Conservation (phyloP, 2,329 filamentous ascomycete genomes). For the Cladosporium oxysporum region DNA sequence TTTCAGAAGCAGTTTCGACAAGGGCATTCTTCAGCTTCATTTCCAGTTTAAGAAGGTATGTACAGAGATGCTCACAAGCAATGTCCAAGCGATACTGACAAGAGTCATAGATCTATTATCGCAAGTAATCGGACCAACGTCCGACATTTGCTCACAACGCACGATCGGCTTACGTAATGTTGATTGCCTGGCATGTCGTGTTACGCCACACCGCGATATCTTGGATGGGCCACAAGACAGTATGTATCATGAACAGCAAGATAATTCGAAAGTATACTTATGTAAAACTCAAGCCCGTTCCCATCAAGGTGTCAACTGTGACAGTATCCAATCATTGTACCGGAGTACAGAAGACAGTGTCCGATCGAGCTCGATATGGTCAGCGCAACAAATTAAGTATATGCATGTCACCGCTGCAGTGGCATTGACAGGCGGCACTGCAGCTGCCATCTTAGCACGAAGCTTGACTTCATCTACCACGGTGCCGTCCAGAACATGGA, state of each 20-base stretch:
- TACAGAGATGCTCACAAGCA: not conserved
- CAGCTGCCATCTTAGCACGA: conserved; percentile 3
- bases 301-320: not conserved
- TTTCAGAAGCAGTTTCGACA: conserved; percentile 96
- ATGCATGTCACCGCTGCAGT: conserved; percentile 18
- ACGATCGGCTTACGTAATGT: not conserved
- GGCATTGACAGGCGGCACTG: conserved; percentile 19
- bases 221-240: not conserved
- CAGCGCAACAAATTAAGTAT: conserved; percentile 2
- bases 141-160: not conserved
- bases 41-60: conserved; percentile 97
- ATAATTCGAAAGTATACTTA: not conserved
- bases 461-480: not conserved
- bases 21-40: conserved; percentile 93
- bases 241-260: conserved; percentile 4
- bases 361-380: not conserved
- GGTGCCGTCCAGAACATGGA: conserved; percentile 12
- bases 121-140: conserved; percentile 38
- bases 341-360: not conserved
- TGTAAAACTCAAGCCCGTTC: not conserved
- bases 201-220: not conserved
- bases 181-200: not conserved
- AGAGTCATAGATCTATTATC: conserved; percentile 48
- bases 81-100: conserved; percentile 23
- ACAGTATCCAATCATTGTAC: not conserved